phyloP scores from a whole-genome alignment of 2,329 filamentous ascomycete species.

The Ploettnerulaceae sp. region DNA sequence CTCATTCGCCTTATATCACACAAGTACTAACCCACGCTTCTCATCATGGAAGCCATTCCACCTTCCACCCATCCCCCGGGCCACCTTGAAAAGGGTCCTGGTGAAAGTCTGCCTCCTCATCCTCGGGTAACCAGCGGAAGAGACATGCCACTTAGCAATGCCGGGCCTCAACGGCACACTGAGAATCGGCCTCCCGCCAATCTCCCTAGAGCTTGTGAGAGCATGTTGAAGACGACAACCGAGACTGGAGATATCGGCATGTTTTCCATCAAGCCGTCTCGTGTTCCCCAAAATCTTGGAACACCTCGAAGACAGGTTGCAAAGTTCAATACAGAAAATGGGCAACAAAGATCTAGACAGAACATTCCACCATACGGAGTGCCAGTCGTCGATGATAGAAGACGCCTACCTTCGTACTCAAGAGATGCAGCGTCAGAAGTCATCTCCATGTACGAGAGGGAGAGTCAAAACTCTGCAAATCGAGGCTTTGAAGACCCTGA shows the following conservation, averaged over 20 bases:
- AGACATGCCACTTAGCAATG: background rate
- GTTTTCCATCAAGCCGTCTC: slow-evolving; percentile 49
- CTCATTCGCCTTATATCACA: background rate
- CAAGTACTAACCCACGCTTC: background rate
- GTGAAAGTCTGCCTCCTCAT: slow-evolving; percentile 17
- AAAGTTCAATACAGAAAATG: slow-evolving; percentile 18
- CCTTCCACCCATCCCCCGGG: slow-evolving; percentile 10
- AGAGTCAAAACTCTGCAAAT: slow-evolving; percentile 43
- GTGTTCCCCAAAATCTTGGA: slow-evolving; percentile 26
- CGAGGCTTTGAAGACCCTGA: slow-evolving; percentile 41
- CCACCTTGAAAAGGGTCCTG: slow-evolving; percentile 14
- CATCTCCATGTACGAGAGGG: slow-evolving; percentile 50
- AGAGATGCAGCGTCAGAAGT: slow-evolving; percentile 49
- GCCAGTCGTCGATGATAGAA: slow-evolving; percentile 39
- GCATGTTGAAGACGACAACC: slow-evolving; percentile 62
- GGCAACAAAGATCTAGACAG: slow-evolving; percentile 18
- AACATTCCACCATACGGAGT: slow-evolving; percentile 26
- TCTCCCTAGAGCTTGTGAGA: slow-evolving; percentile 51
- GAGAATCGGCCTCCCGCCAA: slow-evolving; percentile 39
- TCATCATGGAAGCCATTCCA: slow-evolving; percentile 24
- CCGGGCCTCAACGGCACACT: background rate
- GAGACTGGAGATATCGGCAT: slow-evolving; percentile 61
- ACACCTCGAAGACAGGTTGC: slow-evolving; percentile 22
- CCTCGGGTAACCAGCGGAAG: slow-evolving; percentile 18
- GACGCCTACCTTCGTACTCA: slow-evolving; percentile 42